Conservation (phyloP, 805 yeast species). For the Sugiyamaella chiloensis region DNA sequence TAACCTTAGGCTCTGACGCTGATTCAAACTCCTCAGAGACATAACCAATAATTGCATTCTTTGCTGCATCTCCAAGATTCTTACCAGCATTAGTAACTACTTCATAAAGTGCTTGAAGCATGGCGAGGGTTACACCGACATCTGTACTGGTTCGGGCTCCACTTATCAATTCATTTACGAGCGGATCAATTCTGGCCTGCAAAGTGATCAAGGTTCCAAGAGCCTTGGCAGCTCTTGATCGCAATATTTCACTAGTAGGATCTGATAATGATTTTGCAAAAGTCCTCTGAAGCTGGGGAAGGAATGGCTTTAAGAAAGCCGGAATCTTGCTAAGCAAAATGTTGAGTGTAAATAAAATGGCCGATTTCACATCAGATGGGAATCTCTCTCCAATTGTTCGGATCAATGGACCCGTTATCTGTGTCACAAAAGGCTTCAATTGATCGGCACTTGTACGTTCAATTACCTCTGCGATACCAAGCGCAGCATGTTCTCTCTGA, state of each 20-base stretch:
- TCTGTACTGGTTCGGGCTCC: slow-evolving; percentile 69
- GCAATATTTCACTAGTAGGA: slow-evolving; percentile 58
- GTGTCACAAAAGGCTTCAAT: slow-evolving; percentile 84
- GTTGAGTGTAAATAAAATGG: slow-evolving; percentile 83
- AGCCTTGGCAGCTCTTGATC: slow-evolving; percentile 85
- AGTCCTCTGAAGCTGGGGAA: slow-evolving; percentile 96
- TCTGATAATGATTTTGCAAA: slow-evolving; percentile 90
- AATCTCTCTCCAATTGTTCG: slow-evolving; percentile 97
- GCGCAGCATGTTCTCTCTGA: slow-evolving; percentile 81
- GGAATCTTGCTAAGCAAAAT: slow-evolving; percentile 79
- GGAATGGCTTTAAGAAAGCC: slow-evolving; percentile 85
- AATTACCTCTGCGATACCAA: slow-evolving; percentile 83
- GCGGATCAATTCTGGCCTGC: slow-evolving; percentile 92
- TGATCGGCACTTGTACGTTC: slow-evolving; percentile 70
- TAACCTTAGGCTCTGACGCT: slow-evolving; percentile 5
- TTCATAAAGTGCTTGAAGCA: slow-evolving; percentile 79
- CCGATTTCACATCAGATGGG: slow-evolving; percentile 85
- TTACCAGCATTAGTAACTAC: slow-evolving; percentile 77
- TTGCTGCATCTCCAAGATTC: slow-evolving; percentile 71
- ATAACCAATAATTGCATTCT: slow-evolving; percentile 61
- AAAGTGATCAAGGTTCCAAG: slow-evolving; percentile 81
- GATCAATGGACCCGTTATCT: slow-evolving; percentile 94
- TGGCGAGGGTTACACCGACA: slow-evolving; percentile 67
- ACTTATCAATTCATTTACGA: slow-evolving; percentile 72
- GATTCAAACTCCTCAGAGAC: slow-evolving; percentile 50